Percentiles rank a stretch among this genome's conserved stretches.
These are phyloP conservation scores for Erodium trifolium DNA, from an alignment of 441 rosid genomes.

Conservation along the genomic window DNA sequence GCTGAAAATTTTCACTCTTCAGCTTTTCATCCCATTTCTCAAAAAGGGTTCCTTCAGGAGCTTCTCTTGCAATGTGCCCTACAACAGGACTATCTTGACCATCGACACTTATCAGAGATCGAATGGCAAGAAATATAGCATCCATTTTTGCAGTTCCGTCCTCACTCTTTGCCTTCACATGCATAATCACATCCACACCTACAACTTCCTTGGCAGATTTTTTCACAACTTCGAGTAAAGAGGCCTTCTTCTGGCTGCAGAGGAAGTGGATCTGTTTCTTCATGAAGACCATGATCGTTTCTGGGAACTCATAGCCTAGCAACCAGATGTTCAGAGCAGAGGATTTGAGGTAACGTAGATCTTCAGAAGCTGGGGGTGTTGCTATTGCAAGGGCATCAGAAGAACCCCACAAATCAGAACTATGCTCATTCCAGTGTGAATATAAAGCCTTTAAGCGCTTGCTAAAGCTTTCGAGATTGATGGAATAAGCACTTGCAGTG, in stretches of 20 bases:
- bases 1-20: background rate
- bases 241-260: background rate
- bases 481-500: background rate
- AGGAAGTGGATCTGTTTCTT: slow-evolving; percentile 4
- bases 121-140: background rate
- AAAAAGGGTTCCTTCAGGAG: slow-evolving; percentile 4
- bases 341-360: slow-evolving; percentile 1
- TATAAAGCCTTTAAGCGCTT: background rate
- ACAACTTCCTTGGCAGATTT: slow-evolving; percentile 3
- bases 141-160: slow-evolving; percentile 1
- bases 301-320: slow-evolving; percentile 9
- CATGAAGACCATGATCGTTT: slow-evolving; percentile 4
- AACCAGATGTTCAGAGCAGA: slow-evolving; percentile 8
- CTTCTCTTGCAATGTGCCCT: background rate
- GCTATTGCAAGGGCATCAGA: slow-evolving; percentile 3
- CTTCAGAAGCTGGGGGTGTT: slow-evolving; percentile 1
- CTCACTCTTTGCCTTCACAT: slow-evolving; percentile 1
- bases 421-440: background rate
- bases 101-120: background rate
- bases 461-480: background rate
- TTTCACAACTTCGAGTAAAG: slow-evolving; percentile 4
- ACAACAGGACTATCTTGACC: background rate
- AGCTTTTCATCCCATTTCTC: background rate
- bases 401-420: background rate
- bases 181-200: background rate